Evolutionary conservation across 1,284 basidiomycete species (phyloP), one percentile per base, ranked within the genome.

Genomic region (Sanguinoderma infundibulare): DNA sequence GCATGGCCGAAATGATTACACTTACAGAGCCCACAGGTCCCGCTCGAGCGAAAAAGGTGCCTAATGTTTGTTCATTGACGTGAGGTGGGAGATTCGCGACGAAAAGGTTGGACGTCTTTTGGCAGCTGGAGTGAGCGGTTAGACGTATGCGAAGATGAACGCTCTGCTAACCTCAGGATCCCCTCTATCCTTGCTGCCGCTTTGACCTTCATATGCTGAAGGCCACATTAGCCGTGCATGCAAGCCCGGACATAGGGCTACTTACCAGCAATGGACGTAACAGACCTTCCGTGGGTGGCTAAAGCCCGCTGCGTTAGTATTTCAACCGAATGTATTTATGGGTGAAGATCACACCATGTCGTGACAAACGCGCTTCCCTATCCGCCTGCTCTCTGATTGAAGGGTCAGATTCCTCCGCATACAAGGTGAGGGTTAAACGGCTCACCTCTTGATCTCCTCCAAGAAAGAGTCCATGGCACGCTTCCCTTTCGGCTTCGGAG

Each of bases 391-490:
- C 95, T 72, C 96, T 98, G 63, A 22, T 30, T 39, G 4, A 47
- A 54, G 22, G 20, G 5, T 34, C 22, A 56, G 39, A 32, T 7
- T 42, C 34, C 3, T n/a, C 49, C 14, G 52, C 22, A 15, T 14
- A 15, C 9, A 40, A 12, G 14, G 12, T 3, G n/a, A 20, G 24
- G n/a, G 20, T 1, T 1, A 15, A 6, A 1, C 5, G 34, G 56
- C 77, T n/a, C 47, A 92, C 95, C 86, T 86, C 77, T 98, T 98
- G 64, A 98, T 93, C 76, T 97, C 95, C 70, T 96, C 94, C 50
- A 98, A 79, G 73, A 98, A 98, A 2, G 87, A 78, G 74, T 97
- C 95, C 94, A 98, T 98, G 0, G 92, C 94, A 50, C 95, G 86
- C 74, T 94, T 96, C 7, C 96, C 96, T 73, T 92, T 95, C 0